phyloP scores from a whole-genome alignment of 2,329 filamentous ascomycete species.

The Orbilia quercus region DNA sequence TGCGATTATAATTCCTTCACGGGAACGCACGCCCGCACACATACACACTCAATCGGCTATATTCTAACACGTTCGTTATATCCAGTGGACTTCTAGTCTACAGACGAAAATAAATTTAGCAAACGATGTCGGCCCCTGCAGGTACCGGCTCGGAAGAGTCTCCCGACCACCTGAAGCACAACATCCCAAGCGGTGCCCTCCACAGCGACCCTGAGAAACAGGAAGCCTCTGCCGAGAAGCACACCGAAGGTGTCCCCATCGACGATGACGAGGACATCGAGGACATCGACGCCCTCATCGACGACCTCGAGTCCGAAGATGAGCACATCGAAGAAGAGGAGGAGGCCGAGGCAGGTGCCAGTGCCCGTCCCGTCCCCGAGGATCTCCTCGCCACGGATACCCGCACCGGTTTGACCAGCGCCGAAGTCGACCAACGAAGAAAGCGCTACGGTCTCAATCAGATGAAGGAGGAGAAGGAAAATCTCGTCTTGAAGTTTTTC shows the following conservation, averaged over 20 bases:
- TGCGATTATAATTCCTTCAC: no score
- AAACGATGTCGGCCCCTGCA: slow-evolving; percentile 59
- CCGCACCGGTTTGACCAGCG: slow-evolving; percentile 76
- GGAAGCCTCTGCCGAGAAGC: slow-evolving; percentile 56
- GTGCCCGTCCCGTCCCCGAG: slow-evolving; percentile 74
- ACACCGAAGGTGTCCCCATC: slow-evolving; percentile 56
- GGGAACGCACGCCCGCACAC: no score
- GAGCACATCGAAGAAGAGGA: slow-evolving; percentile 74
- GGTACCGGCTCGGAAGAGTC: slow-evolving; percentile 55
- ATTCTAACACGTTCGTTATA: slow-evolving; percentile 32
- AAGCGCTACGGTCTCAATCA: slow-evolving; percentile 85
- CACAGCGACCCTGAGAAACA: slow-evolving; percentile 68
- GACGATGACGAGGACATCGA: slow-evolving; percentile 80
- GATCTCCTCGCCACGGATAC: slow-evolving; percentile 82
- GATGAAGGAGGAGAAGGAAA: slow-evolving; percentile 92
- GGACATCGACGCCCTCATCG: slow-evolving; percentile 86
- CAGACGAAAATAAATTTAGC: slow-evolving; percentile 53
- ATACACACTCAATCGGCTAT: no score
- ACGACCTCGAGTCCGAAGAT: slow-evolving; percentile 85
- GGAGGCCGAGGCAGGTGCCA: slow-evolving; percentile 67
- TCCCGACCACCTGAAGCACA: slow-evolving; percentile 68
- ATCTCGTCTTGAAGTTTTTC: slow-evolving; percentile 82
- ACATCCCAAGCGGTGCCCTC: slow-evolving; percentile 74
- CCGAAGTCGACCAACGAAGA: slow-evolving; percentile 73
- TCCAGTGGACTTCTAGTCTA: slow-evolving; percentile 55